Percentiles rank a stretch among this genome's conserved stretches.
These are phyloP conservation scores for Spongospora subterranea DNA, from an alignment of 208 protist genomes.

Conservation along the genomic window DNA sequence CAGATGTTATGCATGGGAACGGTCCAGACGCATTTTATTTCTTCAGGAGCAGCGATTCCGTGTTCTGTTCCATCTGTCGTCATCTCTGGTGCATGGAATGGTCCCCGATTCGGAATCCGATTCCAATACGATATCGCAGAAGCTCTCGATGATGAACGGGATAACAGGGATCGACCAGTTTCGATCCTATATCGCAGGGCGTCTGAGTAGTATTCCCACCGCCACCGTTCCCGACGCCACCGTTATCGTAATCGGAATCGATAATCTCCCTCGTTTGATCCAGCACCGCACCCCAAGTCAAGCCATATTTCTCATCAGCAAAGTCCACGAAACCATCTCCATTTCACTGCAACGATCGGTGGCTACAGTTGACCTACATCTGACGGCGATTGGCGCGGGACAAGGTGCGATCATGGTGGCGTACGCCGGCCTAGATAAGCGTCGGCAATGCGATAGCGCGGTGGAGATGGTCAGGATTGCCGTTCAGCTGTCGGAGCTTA, in stretches of 20 bases:
- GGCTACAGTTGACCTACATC: not conserved
- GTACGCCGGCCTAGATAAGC: not conserved
- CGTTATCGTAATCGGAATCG: constrained; percentile 5
- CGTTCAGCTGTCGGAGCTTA: constrained; percentile 4
- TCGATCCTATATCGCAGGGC: not conserved
- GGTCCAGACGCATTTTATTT: not conserved
- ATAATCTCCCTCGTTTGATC: not conserved
- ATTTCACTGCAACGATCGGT: not conserved
- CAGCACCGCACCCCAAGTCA: constrained; percentile 15
- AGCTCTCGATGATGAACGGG: not conserved
- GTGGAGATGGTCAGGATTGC: not conserved
- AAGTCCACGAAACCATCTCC: constrained; percentile 44
- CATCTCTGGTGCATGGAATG: not conserved
- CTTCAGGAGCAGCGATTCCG: constrained; percentile 12
- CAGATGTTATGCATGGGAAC: not conserved
- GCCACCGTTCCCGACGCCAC: not conserved
- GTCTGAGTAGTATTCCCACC: not conserved
- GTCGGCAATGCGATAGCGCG: not conserved
- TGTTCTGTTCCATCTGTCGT: constrained; percentile 9
- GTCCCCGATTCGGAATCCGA: not conserved
- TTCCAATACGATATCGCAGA: not conserved
- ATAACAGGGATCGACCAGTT: not conserved
- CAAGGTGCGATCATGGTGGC: constrained; percentile 5
- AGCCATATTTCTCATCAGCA: not conserved
- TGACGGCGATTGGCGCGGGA: not conserved